Percentiles rank a stretch among this genome's conserved stretches.
phyloP scores from a whole-genome alignment of 106 monocot genomes.

The Vanilla planifolia region DNA sequence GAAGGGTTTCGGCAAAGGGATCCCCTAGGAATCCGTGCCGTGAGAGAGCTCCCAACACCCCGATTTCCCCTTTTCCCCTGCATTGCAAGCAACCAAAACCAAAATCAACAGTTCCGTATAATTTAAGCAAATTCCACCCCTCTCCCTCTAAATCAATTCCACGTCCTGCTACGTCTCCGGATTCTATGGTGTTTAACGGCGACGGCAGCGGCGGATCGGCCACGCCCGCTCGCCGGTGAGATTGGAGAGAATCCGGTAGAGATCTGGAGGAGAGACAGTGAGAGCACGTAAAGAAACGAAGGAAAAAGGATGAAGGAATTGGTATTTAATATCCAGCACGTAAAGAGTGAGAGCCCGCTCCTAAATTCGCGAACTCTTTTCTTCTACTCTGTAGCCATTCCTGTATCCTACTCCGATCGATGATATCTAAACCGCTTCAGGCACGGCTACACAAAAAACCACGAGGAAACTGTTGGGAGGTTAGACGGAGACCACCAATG shows the following conservation, averaged over 20 bases:
- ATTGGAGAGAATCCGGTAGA: not conserved
- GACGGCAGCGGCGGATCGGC: not conserved
- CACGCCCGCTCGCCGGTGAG: not conserved
- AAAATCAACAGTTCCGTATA: not conserved
- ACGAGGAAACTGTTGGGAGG: too few relatives aligned
- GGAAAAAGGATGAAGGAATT: not conserved
- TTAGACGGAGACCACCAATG: too few relatives aligned
- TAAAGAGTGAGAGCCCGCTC: too few relatives aligned
- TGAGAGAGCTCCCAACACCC: conserved; percentile 9
- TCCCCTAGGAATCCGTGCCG: conserved; percentile 20
- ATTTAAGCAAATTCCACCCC: not conserved
- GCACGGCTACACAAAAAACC: too few relatives aligned
- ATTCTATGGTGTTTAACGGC: conserved; percentile 3
- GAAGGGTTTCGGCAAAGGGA: conserved; percentile 14
- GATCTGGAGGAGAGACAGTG: not conserved
- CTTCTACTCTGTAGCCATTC: too few relatives aligned
- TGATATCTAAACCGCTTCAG: too few relatives aligned
- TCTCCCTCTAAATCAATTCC: not conserved
- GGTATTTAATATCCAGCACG: not conserved
- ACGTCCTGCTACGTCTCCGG: not conserved
- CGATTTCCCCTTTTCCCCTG: not conserved
- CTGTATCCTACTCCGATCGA: too few relatives aligned
- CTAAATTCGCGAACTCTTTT: too few relatives aligned
- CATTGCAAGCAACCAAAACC: conserved; percentile 13
- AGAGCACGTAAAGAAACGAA: not conserved